phyloP scores from a whole-genome alignment of 2,329 filamentous ascomycete genomes.

The Diaporthe citriasiana region DNA sequence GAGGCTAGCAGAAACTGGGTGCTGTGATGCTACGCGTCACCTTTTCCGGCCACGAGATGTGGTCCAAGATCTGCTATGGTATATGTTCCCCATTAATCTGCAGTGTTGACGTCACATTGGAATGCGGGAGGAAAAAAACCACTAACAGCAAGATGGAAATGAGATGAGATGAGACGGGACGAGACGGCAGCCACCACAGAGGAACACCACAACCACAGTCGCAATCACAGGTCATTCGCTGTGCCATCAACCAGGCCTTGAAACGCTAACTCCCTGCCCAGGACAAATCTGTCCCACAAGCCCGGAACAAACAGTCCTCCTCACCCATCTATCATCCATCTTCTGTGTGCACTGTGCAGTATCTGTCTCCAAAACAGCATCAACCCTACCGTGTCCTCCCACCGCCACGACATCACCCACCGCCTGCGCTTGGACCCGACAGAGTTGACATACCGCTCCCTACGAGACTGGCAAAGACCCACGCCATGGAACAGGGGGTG shows the following conservation, averaged over 20 bases:
- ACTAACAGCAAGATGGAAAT: background rate
- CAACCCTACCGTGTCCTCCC: constrained; percentile 4
- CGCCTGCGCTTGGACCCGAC: background rate
- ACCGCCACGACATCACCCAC: constrained; percentile 12
- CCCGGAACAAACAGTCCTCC: constrained; percentile 4
- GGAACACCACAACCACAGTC: background rate
- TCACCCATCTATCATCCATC: background rate
- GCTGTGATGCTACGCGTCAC: constrained; percentile 9
- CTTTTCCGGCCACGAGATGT: background rate
- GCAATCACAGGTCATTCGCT: background rate
- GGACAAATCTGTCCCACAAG: constrained; percentile 9
- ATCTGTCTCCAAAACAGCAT: constrained; percentile 15
- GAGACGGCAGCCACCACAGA: constrained; percentile 1
- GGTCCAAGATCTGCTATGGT: constrained; percentile 2
- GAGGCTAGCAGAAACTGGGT: constrained; percentile 10
- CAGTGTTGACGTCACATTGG: constrained; percentile 20
- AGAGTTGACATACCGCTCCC: constrained; percentile 15
- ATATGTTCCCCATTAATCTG: constrained; percentile 6
- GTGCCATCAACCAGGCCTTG: constrained; percentile 3
- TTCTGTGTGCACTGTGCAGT: background rate
- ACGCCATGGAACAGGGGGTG: constrained; percentile 22
- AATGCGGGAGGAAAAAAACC: background rate
- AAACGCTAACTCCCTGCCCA: constrained; percentile 3
- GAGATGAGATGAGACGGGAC: constrained; percentile 16
- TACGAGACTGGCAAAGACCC: constrained; percentile 7